Base-by-base conservation (phyloP, 768 basidiomycete genomes). In the Pleurotus giganteus region DNA sequence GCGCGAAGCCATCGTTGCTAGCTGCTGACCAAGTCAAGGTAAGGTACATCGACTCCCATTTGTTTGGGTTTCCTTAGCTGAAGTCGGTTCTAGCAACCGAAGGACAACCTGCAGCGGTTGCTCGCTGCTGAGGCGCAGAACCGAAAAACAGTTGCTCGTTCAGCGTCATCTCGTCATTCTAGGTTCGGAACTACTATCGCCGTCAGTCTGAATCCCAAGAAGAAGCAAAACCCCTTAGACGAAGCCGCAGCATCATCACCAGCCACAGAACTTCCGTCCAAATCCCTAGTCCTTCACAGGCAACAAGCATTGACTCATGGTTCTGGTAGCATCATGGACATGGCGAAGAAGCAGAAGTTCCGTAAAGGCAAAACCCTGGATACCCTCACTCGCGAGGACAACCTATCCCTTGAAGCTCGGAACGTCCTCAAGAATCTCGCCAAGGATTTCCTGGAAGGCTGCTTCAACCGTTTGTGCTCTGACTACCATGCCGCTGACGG, bases 121-220 rank as follows among this genome's bases (percentile, higher is more conserved):
- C 81, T 99, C 13, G 86, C 84, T 3, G 71, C 78, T 29, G 97
- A 99, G 72, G 84, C 83, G 57, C 81, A 79, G 54, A 76, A 75
- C 37, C 86, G 85, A 57, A 76, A 78, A 29, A 76, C 83, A 52
- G 66, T 80, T 23, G 76, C 82, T 0, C 78, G 83, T 45, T 72
- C 72, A 32, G 71, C 77, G 15, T 72, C 85, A 49, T 90, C 93
- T 19, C 82, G 97, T 28, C 97, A 99, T 71, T 93, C 94, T 23
- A 85, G 95, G 45, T 99, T 99, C 69, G 97, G 97, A 1, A 98
- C 97, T 2, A 98, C 95, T 7, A 87, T 98, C 59, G 74, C 88
- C 19, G 87, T 99, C 51, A 82, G 78, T 58, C 74, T 89, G 39
- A 88, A 86, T 56, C 68, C 84, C 12, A 80, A 78, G 58, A 83